Evolutionary conservation across 306 rosid species (phyloP).

Genomic region (Prunus dulcis): DNA sequence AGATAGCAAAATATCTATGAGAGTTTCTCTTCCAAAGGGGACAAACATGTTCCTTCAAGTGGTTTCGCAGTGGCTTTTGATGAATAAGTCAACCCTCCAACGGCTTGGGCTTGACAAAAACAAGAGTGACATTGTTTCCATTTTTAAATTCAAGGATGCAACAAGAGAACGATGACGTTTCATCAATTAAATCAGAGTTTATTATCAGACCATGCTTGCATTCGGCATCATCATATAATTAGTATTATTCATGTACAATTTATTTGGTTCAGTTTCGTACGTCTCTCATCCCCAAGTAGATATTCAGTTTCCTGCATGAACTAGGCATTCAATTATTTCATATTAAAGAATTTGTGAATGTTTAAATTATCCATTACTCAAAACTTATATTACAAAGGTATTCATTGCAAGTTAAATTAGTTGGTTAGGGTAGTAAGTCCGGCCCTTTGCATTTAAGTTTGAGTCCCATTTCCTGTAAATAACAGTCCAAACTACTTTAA

Average conservation of each 20-base stretch:
- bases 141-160: not conserved
- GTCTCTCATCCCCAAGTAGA: not conserved
- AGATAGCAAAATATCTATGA: rapidly evolving
- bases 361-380: not conserved
- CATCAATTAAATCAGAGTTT: not conserved
- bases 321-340: not conserved
- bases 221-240: not conserved
- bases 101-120: conserved; percentile 9
- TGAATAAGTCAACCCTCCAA: conserved; percentile 8
- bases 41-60: not conserved
- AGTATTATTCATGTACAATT: not conserved
- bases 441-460: too few species aligned
- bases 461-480: too few species aligned
- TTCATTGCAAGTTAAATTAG: too few species aligned
- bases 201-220: not conserved
- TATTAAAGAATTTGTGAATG: not conserved
- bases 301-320: not conserved
- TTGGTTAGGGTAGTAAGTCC: rapidly evolving
- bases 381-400: too few species aligned
- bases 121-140: not conserved
- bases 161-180: not conserved
- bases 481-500: too few species aligned
- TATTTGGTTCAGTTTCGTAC: not conserved
- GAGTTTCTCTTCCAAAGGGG: too few species aligned
- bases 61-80: conserved; percentile 2